phyloP scores from a whole-genome alignment of 2,329 filamentous ascomycete species.

The Colletotrichum magnum region DNA sequence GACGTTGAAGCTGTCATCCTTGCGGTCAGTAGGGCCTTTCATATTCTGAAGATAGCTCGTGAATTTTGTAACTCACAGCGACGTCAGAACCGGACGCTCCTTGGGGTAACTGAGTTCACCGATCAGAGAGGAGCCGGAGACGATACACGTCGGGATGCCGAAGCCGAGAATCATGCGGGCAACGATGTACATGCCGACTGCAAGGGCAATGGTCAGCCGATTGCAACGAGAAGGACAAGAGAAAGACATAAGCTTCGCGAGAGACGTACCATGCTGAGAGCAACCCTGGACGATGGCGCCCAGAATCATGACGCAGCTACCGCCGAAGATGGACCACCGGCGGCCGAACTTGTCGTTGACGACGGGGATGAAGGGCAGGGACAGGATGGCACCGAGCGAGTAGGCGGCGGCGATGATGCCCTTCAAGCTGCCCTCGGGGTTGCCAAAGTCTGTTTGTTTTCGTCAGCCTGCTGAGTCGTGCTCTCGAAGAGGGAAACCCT shows the following conservation, averaged over 20 bases:
- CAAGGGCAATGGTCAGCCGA: neutral
- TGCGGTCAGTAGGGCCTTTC: too few relatives aligned
- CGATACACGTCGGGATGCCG: slow-evolving; percentile 72
- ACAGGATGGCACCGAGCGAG: slow-evolving; percentile 70
- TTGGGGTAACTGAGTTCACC: slow-evolving; percentile 73
- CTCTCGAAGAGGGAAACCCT: too few relatives aligned
- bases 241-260: too few relatives aligned
- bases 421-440: slow-evolving; percentile 59
- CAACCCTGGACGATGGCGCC: slow-evolving; percentile 70
- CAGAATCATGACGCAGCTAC: slow-evolving; percentile 67
- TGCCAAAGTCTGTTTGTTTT: slow-evolving; percentile 55
- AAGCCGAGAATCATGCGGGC: slow-evolving; percentile 73
- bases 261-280: slow-evolving; percentile 57
- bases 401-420: slow-evolving; percentile 73
- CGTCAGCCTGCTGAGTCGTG: neutral
- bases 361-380: slow-evolving; percentile 70
- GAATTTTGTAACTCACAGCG: slow-evolving; percentile 51
- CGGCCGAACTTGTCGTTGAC: slow-evolving; percentile 69
- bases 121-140: slow-evolving; percentile 70
- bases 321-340: slow-evolving; percentile 69
- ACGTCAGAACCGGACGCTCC: slow-evolving; percentile 71
- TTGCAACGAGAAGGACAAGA: neutral
- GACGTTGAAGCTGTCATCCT: slow-evolving; percentile 62
- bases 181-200: slow-evolving; percentile 69
- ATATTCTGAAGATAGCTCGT: neutral